A percentile compares a stretch with the other conserved stretches of the same genome.
phyloP scores from a whole-genome alignment of 495 filamentous ascomycete genomes.

The Hypoxylon cercidicola region DNA sequence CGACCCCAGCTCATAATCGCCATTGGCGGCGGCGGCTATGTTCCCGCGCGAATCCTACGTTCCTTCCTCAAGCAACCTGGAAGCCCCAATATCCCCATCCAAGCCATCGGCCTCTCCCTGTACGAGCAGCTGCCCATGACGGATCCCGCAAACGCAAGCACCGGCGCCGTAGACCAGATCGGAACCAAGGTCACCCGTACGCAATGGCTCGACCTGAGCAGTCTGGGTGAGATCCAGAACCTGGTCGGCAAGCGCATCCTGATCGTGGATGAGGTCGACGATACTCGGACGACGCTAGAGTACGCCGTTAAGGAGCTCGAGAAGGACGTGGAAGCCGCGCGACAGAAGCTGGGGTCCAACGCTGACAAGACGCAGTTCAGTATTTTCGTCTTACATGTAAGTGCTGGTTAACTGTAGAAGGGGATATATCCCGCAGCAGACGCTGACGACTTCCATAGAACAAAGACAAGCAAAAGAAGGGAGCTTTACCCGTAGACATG shows the following conservation, averaged over 20 bases:
- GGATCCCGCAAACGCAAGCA: slow-evolving; percentile 47
- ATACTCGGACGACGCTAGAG: slow-evolving; percentile 95
- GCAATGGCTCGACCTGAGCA: slow-evolving; percentile 95
- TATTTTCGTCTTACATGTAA: slow-evolving; percentile 94
- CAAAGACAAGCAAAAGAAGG: slow-evolving; percentile 97
- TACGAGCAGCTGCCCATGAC: slow-evolving; percentile 80
- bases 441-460: slow-evolving; percentile 67
- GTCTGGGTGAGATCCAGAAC: slow-evolving; percentile 85
- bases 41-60: slow-evolving; percentile 94
- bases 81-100: slow-evolving; percentile 95
- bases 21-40: slow-evolving; percentile 97
- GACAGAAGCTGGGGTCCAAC: slow-evolving; percentile 71
- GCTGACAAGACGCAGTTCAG: slow-evolving; percentile 85
- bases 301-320: slow-evolving; percentile 95
- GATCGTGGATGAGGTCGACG: slow-evolving; percentile 99
- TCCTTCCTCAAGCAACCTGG: slow-evolving; percentile 95
- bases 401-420: slow-evolving; percentile 45
- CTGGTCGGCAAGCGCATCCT: slow-evolving; percentile 96
- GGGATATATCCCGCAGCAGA: not conserved
- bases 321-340: slow-evolving; percentile 91
- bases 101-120: slow-evolving; percentile 97
- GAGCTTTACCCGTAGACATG: slow-evolving; percentile 82
- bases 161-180: slow-evolving; percentile 70
- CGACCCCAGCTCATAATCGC: slow-evolving; percentile 97
- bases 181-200: slow-evolving; percentile 97